Conservation (phyloP, 805 yeast genomes). For the Helenozyma baotianmanensis region DNA sequence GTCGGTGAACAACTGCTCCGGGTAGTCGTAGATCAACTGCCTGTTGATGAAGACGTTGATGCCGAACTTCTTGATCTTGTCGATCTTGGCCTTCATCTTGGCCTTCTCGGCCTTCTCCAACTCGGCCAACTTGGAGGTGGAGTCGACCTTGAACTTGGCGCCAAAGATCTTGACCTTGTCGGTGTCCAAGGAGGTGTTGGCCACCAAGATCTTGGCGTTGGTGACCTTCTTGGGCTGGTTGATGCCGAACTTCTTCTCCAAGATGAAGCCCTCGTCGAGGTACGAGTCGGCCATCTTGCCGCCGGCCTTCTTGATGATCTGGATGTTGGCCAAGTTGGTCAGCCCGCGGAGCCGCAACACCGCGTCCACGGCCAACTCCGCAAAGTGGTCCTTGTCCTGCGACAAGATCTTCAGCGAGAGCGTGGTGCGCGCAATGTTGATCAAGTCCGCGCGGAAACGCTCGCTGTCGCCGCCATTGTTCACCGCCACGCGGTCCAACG, state of each 20-base stretch:
- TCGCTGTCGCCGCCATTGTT: constrained; percentile 60
- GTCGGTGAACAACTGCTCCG: constrained; percentile 91
- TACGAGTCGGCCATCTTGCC: constrained; percentile 89
- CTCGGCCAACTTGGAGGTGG: constrained; percentile 90
- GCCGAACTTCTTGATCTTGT: constrained; percentile 81
- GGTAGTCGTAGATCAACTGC: constrained; percentile 96
- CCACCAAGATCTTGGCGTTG: constrained; percentile 83
- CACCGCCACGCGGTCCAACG: constrained; percentile 73
- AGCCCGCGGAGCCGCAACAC: constrained; percentile 82
- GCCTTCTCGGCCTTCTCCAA: constrained; percentile 90
- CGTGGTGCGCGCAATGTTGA: constrained; percentile 89
- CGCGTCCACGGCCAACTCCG: constrained; percentile 91
- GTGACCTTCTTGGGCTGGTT: constrained; percentile 84
- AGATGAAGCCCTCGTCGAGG: constrained; percentile 92
- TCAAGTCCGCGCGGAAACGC: constrained; percentile 67
- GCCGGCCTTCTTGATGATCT: constrained; percentile 88
- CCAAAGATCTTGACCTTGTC: constrained; percentile 97
- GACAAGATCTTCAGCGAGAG: constrained; percentile 87
- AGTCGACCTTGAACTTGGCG: constrained; percentile 94
- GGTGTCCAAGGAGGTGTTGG: constrained; percentile 95
- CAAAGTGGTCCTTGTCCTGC: constrained; percentile 90
- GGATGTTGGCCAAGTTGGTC: constrained; percentile 86
- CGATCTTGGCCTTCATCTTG: constrained; percentile 87
- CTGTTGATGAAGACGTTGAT: constrained; percentile 91
- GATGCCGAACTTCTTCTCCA: constrained; percentile 89